These are phyloP conservation scores for Aureobasidium sp. DNA, from an alignment of 2,329 filamentous ascomycete genomes.

Conservation along the genomic window DNA sequence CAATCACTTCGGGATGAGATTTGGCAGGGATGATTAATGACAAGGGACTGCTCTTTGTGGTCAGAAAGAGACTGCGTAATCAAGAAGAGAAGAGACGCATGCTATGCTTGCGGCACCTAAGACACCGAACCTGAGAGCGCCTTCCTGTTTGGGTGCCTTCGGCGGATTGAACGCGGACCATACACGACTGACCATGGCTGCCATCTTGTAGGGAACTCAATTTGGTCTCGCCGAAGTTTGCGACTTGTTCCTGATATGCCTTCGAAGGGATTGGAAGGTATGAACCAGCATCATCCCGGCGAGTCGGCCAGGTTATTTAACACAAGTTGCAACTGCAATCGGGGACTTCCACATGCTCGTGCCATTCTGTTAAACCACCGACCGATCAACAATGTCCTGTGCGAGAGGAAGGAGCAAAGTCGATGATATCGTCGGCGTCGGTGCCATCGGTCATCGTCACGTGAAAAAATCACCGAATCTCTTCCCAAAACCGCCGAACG, in stretches of 20 bases:
- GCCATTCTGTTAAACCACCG: neutral
- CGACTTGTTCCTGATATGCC: neutral
- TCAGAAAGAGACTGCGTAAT: neutral
- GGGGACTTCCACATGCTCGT: fast-evolving
- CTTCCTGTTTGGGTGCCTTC: neutral
- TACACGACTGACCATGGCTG: neutral
- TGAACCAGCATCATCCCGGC: neutral
- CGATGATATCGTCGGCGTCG: neutral
- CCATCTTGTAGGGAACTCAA: neutral
- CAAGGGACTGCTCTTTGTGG: neutral
- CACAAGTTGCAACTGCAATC: neutral
- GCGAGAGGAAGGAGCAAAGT: neutral
- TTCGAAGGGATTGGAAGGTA: neutral
- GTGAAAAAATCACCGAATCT: neutral
- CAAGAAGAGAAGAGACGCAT: neutral
- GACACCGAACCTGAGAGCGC: neutral
- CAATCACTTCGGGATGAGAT: constrained; percentile 6
- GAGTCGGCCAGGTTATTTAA: neutral
- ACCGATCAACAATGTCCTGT: neutral
- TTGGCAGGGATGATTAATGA: neutral
- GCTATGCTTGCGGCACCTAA: neutral
- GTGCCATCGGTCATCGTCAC: neutral
- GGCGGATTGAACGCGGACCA: neutral
- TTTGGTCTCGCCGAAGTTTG: no score
- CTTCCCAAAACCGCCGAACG: neutral